Base-by-base conservation (phyloP, 2,329 filamentous ascomycete genomes). In the Ophiognomonia clavigignenti-juglandacearum region DNA sequence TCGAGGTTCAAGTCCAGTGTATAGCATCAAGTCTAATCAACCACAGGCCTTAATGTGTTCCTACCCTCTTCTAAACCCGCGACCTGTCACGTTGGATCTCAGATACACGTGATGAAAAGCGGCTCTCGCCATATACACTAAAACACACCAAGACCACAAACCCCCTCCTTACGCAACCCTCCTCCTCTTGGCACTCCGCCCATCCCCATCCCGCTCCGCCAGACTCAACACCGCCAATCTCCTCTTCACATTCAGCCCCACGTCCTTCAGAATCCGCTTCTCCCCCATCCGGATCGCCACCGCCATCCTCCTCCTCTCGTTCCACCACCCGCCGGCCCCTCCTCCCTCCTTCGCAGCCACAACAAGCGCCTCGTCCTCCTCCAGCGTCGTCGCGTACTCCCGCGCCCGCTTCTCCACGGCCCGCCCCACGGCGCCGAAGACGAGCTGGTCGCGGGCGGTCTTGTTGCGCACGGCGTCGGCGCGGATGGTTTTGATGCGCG, bases 401-500 rank as follows among this genome's bases (percentile, higher is more conserved):
- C 37, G 45, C 27, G 58, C 51, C 10, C 62, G 46, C 4, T 54
- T 55, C 7, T 51, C 45, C 7, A 66, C 35, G 11, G 61, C 64
- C 0, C 65, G 44, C 1, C 51, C 39, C 1, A 78, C 61, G 16
- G 70, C 66, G 4, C 63, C 61, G 16, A 69, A 57, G 9, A 68
- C 66, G 4, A 76, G 60, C 52, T 72, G 68, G 35, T 78, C 73
- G 8, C 75, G 65, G 54, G 66, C 71, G 35, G 67, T 63, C 62
- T 77, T 79, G 52, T 77, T 72, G 3, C 69, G 66, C 26, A 78
- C 60, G 2, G 66, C 59, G 3, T 64, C 61, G 0, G 67, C 64
- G 4, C 66, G 65, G 11, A 66, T 53, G 55, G 75, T 77, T 50
- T 72, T 69, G 8, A 75, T 57, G 2, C 64, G 64, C 57, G 78